Evolutionary conservation across 495 filamentous ascomycete genomes (phyloP).

Genomic region (Xylaria palmicola): DNA sequence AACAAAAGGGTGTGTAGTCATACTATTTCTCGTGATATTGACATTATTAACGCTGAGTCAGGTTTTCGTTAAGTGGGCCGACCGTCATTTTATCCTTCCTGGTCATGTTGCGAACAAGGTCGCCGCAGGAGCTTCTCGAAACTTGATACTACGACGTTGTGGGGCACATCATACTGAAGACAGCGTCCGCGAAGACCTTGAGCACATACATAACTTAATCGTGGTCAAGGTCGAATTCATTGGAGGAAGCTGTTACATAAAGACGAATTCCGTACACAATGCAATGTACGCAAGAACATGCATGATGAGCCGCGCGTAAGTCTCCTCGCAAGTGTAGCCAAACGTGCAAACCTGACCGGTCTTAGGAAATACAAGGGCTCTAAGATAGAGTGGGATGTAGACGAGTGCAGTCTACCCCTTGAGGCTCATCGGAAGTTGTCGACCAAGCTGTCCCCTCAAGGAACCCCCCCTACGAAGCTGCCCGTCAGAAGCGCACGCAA

Average conservation of each 20-base stretch:
- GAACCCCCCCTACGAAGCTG: conserved; percentile 37
- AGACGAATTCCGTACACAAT: conserved; percentile 75
- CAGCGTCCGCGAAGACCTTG: conserved; percentile 68
- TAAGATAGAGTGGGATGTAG: conserved; percentile 68
- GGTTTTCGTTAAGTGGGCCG: conserved; percentile 27
- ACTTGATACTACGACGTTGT: conserved; percentile 64
- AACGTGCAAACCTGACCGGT: conserved; percentile 3
- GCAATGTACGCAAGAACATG: conserved; percentile 73
- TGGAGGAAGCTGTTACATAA: conserved; percentile 59
- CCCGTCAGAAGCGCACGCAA: conserved; percentile 42
- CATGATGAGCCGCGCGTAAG: conserved; percentile 68
- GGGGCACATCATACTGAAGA: conserved; percentile 60
- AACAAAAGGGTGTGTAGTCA: conserved; percentile 59
- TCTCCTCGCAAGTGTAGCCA: neutral
- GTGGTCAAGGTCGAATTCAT: conserved; percentile 65
- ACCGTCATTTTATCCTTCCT: conserved; percentile 70
- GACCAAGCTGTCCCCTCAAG: conserved; percentile 33
- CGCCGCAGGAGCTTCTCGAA: conserved; percentile 70
- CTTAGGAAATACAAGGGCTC: conserved; percentile 67
- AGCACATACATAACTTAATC: conserved; percentile 79
- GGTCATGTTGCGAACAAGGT: conserved; percentile 67
- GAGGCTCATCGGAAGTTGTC: conserved; percentile 18
- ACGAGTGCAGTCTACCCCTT: conserved; percentile 71
- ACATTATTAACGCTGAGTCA: conserved; percentile 12
- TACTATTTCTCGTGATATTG: neutral